phyloP scores from a whole-genome alignment of 2,329 filamentous ascomycete species.

The Ophiostoma novo-ulmi region DNA sequence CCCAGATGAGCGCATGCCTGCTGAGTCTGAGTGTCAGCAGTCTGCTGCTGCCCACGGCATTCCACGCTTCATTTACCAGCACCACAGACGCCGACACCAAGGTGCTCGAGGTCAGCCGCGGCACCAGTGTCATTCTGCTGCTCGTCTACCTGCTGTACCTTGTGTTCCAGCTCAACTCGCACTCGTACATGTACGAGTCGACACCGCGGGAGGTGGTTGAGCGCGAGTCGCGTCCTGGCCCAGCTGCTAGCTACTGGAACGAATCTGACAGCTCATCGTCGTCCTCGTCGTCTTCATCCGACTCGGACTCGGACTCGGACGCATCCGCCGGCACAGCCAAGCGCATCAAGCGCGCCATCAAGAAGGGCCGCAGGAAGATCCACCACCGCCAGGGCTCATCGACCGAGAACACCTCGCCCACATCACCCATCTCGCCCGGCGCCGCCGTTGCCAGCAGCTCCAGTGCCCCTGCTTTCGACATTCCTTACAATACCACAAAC shows the following conservation, averaged over 20 bases:
- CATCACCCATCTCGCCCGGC: background rate
- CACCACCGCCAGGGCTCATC: conserved; percentile 38
- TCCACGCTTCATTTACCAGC: conserved; percentile 66
- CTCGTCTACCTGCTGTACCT: conserved; percentile 69
- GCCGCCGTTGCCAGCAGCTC: background rate
- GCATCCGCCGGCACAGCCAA: conserved; percentile 46
- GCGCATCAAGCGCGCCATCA: conserved; percentile 59
- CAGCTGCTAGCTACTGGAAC: conserved; percentile 62
- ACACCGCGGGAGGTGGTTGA: conserved; percentile 63
- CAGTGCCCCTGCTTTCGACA: background rate
- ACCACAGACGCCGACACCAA: conserved; percentile 51
- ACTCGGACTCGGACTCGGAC: conserved; percentile 46
- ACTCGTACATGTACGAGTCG: conserved; percentile 62
- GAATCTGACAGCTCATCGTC: conserved; percentile 43
- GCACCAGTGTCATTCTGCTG: conserved; percentile 69
- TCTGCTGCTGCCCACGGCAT: conserved; percentile 38
- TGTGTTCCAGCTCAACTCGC: conserved; percentile 69
- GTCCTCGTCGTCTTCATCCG: conserved; percentile 39
- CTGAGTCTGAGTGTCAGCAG: conserved; percentile 57
- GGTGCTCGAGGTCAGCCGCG: conserved; percentile 68
- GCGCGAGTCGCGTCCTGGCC: conserved; percentile 60
- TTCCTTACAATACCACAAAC: background rate
- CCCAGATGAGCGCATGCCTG: conserved; percentile 67
- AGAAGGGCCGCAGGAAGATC: conserved; percentile 53
- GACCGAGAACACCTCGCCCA: conserved; percentile 33